phyloP scores from a whole-genome alignment of 495 filamentous ascomycete genomes.

The Hyaloscypha finlandica region DNA sequence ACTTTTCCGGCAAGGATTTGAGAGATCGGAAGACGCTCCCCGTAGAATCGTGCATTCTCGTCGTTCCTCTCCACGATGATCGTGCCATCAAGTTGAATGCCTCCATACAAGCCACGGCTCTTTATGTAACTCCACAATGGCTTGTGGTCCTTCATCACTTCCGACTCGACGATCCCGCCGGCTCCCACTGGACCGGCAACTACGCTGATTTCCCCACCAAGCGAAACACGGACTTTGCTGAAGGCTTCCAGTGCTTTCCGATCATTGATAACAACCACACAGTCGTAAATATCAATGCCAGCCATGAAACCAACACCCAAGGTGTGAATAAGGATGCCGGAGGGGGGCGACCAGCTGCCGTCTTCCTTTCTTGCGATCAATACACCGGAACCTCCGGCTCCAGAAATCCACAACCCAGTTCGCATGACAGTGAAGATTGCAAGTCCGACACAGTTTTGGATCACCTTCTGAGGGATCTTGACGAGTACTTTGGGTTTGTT shows the following conservation, averaged over 20 bases:
- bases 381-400: constrained; percentile 74
- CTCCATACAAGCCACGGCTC: constrained; percentile 75
- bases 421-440: constrained; percentile 86
- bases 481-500: constrained; percentile 67
- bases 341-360: constrained; percentile 76
- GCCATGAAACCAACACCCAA: constrained; percentile 75
- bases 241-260: constrained; percentile 72
- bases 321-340: constrained; percentile 74
- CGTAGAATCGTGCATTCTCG: constrained; percentile 79
- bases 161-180: constrained; percentile 68
- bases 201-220: constrained; percentile 74
- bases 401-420: constrained; percentile 75
- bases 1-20: constrained; percentile 72
- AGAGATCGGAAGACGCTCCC: constrained; percentile 57
- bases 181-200: constrained; percentile 73
- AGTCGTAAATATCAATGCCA: constrained; percentile 83
- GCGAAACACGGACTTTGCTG: constrained; percentile 68
- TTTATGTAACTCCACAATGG: constrained; percentile 84
- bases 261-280: constrained; percentile 80
- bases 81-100: constrained; percentile 76
- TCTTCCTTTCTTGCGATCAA: constrained; percentile 69
- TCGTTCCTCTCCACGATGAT: constrained; percentile 77
- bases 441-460: constrained; percentile 71
- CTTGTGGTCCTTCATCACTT: constrained; percentile 39
- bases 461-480: constrained; percentile 75